These are phyloP conservation scores for Nemania sp. DNA, from an alignment of 2,329 filamentous ascomycete species.

Conservation along the genomic window DNA sequence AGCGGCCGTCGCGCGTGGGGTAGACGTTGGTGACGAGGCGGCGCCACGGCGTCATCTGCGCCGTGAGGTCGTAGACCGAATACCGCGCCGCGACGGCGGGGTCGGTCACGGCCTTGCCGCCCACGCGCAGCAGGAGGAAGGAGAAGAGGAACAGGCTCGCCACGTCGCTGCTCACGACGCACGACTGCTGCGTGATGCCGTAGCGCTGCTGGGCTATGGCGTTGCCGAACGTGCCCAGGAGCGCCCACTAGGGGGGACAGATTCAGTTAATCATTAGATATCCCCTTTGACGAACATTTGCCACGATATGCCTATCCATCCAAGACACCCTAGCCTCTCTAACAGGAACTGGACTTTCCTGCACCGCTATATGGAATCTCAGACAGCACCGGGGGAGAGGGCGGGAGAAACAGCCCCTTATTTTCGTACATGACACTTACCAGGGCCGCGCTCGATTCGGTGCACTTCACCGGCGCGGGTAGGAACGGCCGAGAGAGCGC, in stretches of 20 bases:
- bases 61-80: slow-evolving; percentile 32
- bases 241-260: slow-evolving; percentile 31
- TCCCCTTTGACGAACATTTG: not conserved
- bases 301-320: not conserved
- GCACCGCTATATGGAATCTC: not conserved
- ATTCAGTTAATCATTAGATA: not conserved
- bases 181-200: slow-evolving; percentile 30
- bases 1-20: slow-evolving; percentile 41
- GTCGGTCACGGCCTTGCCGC: slow-evolving; percentile 31
- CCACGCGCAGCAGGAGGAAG: slow-evolving; percentile 35
- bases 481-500: slow-evolving; percentile 35
- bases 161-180: slow-evolving; percentile 38
- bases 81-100: slow-evolving; percentile 32
- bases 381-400: not conserved
- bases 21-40: slow-evolving; percentile 43
- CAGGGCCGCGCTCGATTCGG: slow-evolving; percentile 38
- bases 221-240: slow-evolving; percentile 39
- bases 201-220: slow-evolving; percentile 33
- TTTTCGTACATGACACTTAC: slow-evolving; percentile 4
- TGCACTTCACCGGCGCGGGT: slow-evolving; percentile 39
- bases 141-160: slow-evolving; percentile 40
- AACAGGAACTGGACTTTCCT: not conserved
- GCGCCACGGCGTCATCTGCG: slow-evolving; percentile 38
- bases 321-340: too few species aligned
- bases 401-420: not conserved